Evolutionary conservation across 768 basidiomycete genomes (phyloP), one percentile per base, ranked within the genome.

Genomic region (Lactarius hengduanensis): DNA sequence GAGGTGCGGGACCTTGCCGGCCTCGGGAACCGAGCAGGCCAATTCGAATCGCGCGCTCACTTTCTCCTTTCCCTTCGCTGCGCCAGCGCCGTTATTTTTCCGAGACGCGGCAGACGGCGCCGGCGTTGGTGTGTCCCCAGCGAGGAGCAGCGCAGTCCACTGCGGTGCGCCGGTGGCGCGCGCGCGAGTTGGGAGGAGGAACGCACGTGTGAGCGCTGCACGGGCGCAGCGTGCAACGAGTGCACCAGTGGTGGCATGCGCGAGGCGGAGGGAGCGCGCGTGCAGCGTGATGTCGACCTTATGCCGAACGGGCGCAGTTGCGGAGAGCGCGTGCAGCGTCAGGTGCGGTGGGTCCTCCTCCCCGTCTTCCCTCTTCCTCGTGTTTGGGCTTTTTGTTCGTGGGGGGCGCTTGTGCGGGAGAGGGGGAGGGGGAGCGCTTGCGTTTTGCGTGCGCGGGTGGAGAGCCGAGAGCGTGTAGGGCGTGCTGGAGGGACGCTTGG

Each of bases 271-370:
- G 7, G 83, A 77, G 22, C 77, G 74, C 26, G 78, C 71, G 71
- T 86, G 80, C 45, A 90, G 76, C 3, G 82, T 82, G 71, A 91
- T 81, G 71, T 92, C 84, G 45, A 88, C 83, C 69, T 90, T 91
- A 77, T 89, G 91, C 60, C 91, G 86, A 60, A 92, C 75, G 13
- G 91, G 91, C 0, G 90, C 85, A 13, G 87, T 85, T n/a, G 82
- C 78, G 34, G 90, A 91, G 50, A 92, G 76, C 20, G 85, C 76
- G 47, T 89, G 85, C 1, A 92, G 77, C 2, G 86, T 84, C 75
- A 83, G 87, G 82, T 0, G 75, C 71, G 41, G 47, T 26, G 47
- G 47, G 47, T 30, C 53, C 18, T 34, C 20, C 2, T 34, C 16
- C n/a, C 10, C 30, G 1, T 7, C 53, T 5, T 18, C 26, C 26